A percentile compares a stretch with the other conserved stretches of the same genome.
Evolutionary conservation across 176 grass and related monocot species (phyloP).

Genomic region (Canna indica): DNA sequence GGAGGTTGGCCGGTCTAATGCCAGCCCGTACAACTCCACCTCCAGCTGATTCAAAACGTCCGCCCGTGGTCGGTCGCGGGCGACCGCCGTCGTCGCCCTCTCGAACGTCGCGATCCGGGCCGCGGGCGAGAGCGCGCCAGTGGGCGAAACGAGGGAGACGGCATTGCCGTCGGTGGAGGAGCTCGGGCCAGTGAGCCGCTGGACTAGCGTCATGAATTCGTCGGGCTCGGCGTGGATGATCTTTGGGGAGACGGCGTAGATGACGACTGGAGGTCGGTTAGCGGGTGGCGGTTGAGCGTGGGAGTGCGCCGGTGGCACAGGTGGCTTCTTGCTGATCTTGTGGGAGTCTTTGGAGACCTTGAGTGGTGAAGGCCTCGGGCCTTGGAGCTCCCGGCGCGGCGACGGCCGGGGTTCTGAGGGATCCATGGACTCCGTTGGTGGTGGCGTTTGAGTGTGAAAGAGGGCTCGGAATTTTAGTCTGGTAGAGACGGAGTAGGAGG

Average conservation of each 20-base stretch:
- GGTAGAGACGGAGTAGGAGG: background rate
- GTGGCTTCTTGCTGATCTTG: slow-evolving; percentile 11
- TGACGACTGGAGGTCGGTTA: slow-evolving; percentile 75
- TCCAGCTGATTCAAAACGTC: background rate
- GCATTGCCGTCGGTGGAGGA: slow-evolving; percentile 5
- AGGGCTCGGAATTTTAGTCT: too few species aligned
- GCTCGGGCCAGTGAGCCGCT: slow-evolving; percentile 57
- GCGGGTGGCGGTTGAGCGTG: slow-evolving; percentile 14
- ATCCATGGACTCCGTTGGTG: background rate
- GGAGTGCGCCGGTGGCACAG: slow-evolving; percentile 27
- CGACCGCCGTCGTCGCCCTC: slow-evolving; percentile 20
- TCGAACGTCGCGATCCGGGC: slow-evolving; percentile 67
- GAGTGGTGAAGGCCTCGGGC: slow-evolving; percentile 35
- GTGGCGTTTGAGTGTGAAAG: too few species aligned
- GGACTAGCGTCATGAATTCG: slow-evolving; percentile 91
- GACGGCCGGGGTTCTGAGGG: background rate
- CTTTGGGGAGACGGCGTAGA: slow-evolving; percentile 86
- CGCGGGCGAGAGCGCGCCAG: slow-evolving; percentile 53
- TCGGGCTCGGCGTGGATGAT: slow-evolving; percentile 60
- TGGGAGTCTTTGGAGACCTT: slow-evolving; percentile 28
- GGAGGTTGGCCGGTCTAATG: slow-evolving; percentile 5
- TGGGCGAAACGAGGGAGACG: slow-evolving; percentile 3
- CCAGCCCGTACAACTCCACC: background rate
- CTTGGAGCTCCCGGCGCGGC: slow-evolving; percentile 21
- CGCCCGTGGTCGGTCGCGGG: background rate